These are phyloP conservation scores for Metarhizium robertsii DNA, from an alignment of 2,329 filamentous ascomycete genomes.

Conservation along the genomic window DNA sequence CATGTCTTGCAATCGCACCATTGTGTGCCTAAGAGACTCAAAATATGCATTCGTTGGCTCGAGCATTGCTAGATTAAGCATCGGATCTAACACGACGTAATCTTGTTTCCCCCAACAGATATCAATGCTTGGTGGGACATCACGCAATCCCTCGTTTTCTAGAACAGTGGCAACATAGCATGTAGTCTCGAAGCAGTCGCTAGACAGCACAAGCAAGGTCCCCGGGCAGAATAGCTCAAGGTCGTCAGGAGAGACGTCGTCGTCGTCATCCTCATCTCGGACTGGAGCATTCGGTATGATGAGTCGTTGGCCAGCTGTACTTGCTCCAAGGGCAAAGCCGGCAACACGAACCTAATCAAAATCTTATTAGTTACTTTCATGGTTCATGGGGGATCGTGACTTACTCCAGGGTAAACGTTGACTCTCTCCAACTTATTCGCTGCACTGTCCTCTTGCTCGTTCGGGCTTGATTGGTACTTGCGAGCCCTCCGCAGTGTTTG, in stretches of 20 bases:
- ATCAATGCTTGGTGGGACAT: slow-evolving; percentile 41
- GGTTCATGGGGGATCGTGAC: background rate
- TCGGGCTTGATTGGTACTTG: background rate
- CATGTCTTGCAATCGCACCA: slow-evolving; percentile 61
- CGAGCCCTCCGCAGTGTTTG: slow-evolving; percentile 32
- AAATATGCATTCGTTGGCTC: slow-evolving; percentile 67
- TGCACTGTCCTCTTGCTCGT: slow-evolving; percentile 22
- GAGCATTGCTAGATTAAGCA: slow-evolving; percentile 65
- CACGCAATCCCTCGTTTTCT: slow-evolving; percentile 49
- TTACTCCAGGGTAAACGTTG: slow-evolving; percentile 60
- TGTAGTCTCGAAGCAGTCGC: slow-evolving; percentile 53
- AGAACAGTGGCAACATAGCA: slow-evolving; percentile 67
- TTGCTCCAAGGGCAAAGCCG: slow-evolving; percentile 52
- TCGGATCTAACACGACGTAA: slow-evolving; percentile 58
- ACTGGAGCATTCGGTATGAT: slow-evolving; percentile 60
- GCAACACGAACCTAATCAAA: slow-evolving; percentile 51
- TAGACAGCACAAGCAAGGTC: slow-evolving; percentile 41
- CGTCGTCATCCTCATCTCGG: slow-evolving; percentile 24
- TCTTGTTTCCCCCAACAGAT: slow-evolving; percentile 56
- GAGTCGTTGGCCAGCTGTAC: slow-evolving; percentile 39
- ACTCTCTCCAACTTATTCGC: slow-evolving; percentile 43
- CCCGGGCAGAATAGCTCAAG: slow-evolving; percentile 44
- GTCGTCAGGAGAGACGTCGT: slow-evolving; percentile 48
- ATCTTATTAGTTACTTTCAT: background rate
- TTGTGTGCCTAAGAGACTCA: slow-evolving; percentile 64